Conservation (phyloP, 2,329 filamentous ascomycete genomes). For the Elsinoe batatas region DNA sequence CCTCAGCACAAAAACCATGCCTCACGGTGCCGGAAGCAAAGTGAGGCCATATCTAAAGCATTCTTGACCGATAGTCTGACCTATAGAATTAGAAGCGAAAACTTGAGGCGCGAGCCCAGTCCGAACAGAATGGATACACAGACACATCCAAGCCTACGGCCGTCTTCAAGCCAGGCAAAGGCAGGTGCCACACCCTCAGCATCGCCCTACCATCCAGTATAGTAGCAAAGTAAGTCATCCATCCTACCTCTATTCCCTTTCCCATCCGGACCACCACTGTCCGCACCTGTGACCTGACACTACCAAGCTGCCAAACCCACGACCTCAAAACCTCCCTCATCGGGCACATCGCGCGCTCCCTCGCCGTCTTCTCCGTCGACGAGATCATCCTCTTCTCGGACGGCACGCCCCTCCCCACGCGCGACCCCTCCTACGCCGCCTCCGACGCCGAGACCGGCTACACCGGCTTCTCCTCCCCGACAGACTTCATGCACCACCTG, state of each 20-base stretch:
- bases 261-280: background rate
- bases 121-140: slow-evolving; percentile 18
- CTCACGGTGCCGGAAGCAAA: slow-evolving; percentile 10
- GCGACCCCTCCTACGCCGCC: slow-evolving; percentile 17
- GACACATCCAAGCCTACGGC: slow-evolving; percentile 60
- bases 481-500: slow-evolving; percentile 69
- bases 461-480: slow-evolving; percentile 64
- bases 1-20: background rate
- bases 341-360: slow-evolving; percentile 67
- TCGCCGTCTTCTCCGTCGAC: slow-evolving; percentile 75
- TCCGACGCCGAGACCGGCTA: slow-evolving; percentile 37
- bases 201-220: slow-evolving; percentile 72
- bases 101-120: slow-evolving; percentile 1
- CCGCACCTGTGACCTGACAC: background rate
- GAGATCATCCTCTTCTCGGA: slow-evolving; percentile 79
- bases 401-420: slow-evolving; percentile 32
- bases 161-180: slow-evolving; percentile 54
- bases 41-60: background rate
- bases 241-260: slow-evolving; percentile 2
- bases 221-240: slow-evolving; percentile 53
- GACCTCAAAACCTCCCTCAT: slow-evolving; percentile 66
- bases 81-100: background rate
- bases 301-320: slow-evolving; percentile 53
- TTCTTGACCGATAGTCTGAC: too few relatives aligned
- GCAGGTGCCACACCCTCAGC: slow-evolving; percentile 63